These are phyloP conservation scores for Aspergillus saccharolyticus DNA, from an alignment of 495 filamentous ascomycete genomes.

Conservation along the genomic window DNA sequence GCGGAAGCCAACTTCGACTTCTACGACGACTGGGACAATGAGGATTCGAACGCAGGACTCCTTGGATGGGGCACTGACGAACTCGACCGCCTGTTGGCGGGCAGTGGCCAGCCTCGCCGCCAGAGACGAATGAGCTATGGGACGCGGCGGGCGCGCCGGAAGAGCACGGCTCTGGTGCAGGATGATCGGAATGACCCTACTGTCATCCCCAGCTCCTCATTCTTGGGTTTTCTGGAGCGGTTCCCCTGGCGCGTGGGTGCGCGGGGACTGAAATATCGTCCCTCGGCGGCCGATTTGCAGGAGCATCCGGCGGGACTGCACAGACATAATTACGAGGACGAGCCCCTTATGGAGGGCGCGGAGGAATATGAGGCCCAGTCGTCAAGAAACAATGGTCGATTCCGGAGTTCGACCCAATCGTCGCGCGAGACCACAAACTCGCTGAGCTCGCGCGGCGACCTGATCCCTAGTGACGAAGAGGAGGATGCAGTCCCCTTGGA, in stretches of 20 bases:
- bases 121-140: conserved; percentile 89
- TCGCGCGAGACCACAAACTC: conserved; percentile 84
- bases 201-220: conserved; percentile 80
- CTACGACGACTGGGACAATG: conserved; percentile 96
- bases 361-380: conserved; percentile 39
- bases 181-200: conserved; percentile 72
- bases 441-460: conserved; percentile 84
- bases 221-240: conserved; percentile 78
- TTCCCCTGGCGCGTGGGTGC: conserved; percentile 84
- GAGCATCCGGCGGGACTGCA: conserved; percentile 67
- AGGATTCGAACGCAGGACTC: conserved; percentile 56
- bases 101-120: conserved; percentile 69
- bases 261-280: conserved; percentile 75
- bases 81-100: conserved; percentile 79
- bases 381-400: conserved; percentile 45
- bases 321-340: conserved; percentile 51
- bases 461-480: conserved; percentile 91
- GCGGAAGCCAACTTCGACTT: conserved; percentile 91
- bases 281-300: conserved; percentile 83
- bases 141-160: conserved; percentile 55
- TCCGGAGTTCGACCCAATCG: conserved; percentile 74
- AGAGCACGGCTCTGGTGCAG: conserved; percentile 57
- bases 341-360: conserved; percentile 66
- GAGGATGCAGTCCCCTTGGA: conserved; percentile 89
- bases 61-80: conserved; percentile 77